phyloP scores from a whole-genome alignment of 371 early-diverging fungal genomes.

The Entomophthora muscae region DNA sequence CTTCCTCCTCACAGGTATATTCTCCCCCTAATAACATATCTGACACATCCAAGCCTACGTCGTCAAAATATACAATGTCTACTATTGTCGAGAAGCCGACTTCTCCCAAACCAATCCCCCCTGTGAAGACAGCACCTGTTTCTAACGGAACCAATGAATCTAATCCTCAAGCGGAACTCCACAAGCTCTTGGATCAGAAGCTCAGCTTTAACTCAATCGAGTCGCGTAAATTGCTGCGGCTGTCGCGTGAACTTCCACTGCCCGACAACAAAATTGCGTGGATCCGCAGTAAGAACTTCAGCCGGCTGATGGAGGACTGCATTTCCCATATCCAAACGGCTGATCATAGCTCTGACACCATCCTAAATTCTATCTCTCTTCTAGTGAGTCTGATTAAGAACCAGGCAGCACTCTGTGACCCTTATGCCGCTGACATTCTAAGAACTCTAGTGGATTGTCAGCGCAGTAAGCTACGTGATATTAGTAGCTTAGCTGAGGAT shows the following conservation, averaged over 20 bases:
- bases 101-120: background rate
- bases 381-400: conserved; percentile 1
- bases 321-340: background rate
- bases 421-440: background rate
- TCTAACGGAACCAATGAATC: too few species aligned
- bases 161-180: background rate
- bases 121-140: too few species aligned
- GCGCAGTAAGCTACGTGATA: background rate
- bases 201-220: background rate
- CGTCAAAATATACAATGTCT: background rate
- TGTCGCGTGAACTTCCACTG: background rate
- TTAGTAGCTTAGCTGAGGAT: background rate
- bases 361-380: background rate
- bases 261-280: background rate
- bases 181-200: background rate
- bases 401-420: background rate
- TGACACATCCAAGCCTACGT: background rate
- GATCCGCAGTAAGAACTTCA: background rate
- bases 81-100: background rate
- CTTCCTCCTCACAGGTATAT: too few species aligned
- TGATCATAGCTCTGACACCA: background rate
- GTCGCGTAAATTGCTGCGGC: background rate
- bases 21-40: background rate
- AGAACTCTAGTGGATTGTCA: background rate
- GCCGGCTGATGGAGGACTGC: background rate